Conservation (phyloP, 2,329 filamentous ascomycete genomes). For the Colletotrichum sp. region DNA sequence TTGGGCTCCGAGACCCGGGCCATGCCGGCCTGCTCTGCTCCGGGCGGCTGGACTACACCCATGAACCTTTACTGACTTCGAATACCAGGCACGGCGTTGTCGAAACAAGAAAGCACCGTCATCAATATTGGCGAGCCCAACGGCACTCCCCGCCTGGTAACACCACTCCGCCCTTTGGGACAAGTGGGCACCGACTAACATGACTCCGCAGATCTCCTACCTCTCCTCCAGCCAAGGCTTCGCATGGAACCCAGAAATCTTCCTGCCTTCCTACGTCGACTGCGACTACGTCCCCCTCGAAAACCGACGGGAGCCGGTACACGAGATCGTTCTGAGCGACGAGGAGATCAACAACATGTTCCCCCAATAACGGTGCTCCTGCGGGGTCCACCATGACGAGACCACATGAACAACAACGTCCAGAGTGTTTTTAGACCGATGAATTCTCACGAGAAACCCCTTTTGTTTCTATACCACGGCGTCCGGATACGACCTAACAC, state of each 20-base stretch:
- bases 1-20: not conserved
- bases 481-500: slow-evolving; percentile 16
- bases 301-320: slow-evolving; percentile 76
- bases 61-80: slow-evolving; percentile 30
- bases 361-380: slow-evolving; percentile 55
- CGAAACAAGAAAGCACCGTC: slow-evolving; percentile 78
- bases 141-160: slow-evolving; percentile 73
- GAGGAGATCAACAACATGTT: slow-evolving; percentile 75
- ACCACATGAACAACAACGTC: slow-evolving; percentile 1
- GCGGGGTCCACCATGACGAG: not conserved
- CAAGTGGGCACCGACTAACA: not conserved
- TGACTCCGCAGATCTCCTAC: slow-evolving; percentile 71
- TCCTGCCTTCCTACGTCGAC: slow-evolving; percentile 79
- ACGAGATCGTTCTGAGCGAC: slow-evolving; percentile 79
- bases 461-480: slow-evolving; percentile 18
- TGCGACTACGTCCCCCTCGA: slow-evolving; percentile 78
- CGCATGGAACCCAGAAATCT: slow-evolving; percentile 86
- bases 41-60: not conserved
- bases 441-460: slow-evolving; percentile 22
- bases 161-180: slow-evolving; percentile 29
- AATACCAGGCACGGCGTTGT: slow-evolving; percentile 69
- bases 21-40: not conserved
- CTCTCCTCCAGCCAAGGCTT: slow-evolving; percentile 82
- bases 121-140: slow-evolving; percentile 80
- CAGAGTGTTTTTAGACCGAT: slow-evolving; percentile 31